Percentiles rank a stretch among this genome's conserved stretches.
Evolutionary conservation across 139 green algal genomes (phyloP).

Genomic region (Chlorella vulgaris): DNA sequence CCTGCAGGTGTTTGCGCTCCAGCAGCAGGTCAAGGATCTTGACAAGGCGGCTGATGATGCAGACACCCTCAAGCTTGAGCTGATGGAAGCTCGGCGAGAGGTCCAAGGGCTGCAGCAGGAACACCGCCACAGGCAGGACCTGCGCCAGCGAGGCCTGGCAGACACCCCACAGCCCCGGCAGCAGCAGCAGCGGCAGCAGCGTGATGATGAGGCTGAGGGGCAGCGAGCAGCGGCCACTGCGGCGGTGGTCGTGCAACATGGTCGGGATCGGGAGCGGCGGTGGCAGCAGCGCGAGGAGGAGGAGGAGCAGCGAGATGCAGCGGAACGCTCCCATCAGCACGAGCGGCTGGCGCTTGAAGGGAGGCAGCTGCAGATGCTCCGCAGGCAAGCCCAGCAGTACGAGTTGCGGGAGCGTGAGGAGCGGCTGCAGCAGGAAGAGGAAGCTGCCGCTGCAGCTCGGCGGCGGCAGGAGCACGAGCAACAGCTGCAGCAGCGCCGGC

Average conservation of each 20-base stretch:
- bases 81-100: conserved; percentile 14
- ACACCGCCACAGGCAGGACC: background rate
- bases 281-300: background rate
- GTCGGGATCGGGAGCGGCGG: background rate
- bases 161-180: background rate
- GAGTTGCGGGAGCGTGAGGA: background rate
- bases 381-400: background rate
- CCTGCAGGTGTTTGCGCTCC: conserved; percentile 20
- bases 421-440: background rate
- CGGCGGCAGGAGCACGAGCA: background rate
- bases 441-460: background rate
- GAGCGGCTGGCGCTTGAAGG: background rate
- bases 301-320: background rate
- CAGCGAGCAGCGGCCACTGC: background rate
- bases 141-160: background rate
- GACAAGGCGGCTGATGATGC: background rate
- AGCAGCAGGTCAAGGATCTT: conserved; percentile 15
- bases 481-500: background rate
- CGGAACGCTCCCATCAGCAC: background rate
- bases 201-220: background rate
- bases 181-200: background rate
- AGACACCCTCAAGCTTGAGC: background rate
- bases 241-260: background rate
- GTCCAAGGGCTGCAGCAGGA: background rate
- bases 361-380: too few relatives aligned